Conservation (phyloP, 2,329 filamentous ascomycete genomes). For the Diplodia seriata region DNA sequence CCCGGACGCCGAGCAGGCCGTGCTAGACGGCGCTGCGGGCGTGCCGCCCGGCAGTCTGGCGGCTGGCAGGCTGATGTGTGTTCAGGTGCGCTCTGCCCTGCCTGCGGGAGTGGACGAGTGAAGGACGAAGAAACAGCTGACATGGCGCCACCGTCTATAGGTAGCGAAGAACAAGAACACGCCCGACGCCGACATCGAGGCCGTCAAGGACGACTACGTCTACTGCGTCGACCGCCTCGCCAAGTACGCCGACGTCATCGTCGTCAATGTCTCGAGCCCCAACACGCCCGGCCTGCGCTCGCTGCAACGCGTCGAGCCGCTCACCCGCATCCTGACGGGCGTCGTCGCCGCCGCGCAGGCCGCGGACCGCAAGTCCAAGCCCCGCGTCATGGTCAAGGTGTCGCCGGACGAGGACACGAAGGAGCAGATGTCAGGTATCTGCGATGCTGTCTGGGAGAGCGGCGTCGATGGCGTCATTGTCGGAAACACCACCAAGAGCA, state of each 20-base stretch:
- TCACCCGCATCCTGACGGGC: slow-evolving; percentile 79
- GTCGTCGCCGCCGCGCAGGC: slow-evolving; percentile 80
- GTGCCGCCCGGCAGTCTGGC: slow-evolving; percentile 84
- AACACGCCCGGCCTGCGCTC: slow-evolving; percentile 92
- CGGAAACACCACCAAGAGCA: slow-evolving; percentile 91
- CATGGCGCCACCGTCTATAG: slow-evolving; percentile 8
- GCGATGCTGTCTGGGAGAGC: slow-evolving; percentile 79
- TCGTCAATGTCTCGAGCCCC: slow-evolving; percentile 96
- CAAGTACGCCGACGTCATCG: slow-evolving; percentile 91
- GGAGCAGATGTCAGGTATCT: slow-evolving; percentile 85
- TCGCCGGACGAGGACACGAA: slow-evolving; percentile 92
- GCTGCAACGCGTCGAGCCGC: slow-evolving; percentile 81
- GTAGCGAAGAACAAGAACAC: slow-evolving; percentile 97
- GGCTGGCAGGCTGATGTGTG: slow-evolving; percentile 78
- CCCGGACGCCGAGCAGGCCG: slow-evolving; percentile 69
- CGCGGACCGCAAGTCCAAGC: slow-evolving; percentile 73
- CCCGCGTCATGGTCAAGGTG: slow-evolving; percentile 95
- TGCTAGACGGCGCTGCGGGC: slow-evolving; percentile 76
- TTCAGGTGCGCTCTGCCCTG: slow-evolving; percentile 62
- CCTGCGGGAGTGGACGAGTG: not conserved
- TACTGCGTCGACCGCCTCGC: slow-evolving; percentile 84
- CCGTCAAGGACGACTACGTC: slow-evolving; percentile 81
- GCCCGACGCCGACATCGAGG: slow-evolving; percentile 80
- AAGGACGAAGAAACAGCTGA: slow-evolving; percentile 8
- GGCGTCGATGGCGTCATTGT: slow-evolving; percentile 96